phyloP scores from a whole-genome alignment of 768 basidiomycete species.

The Lyophyllum semitale region DNA sequence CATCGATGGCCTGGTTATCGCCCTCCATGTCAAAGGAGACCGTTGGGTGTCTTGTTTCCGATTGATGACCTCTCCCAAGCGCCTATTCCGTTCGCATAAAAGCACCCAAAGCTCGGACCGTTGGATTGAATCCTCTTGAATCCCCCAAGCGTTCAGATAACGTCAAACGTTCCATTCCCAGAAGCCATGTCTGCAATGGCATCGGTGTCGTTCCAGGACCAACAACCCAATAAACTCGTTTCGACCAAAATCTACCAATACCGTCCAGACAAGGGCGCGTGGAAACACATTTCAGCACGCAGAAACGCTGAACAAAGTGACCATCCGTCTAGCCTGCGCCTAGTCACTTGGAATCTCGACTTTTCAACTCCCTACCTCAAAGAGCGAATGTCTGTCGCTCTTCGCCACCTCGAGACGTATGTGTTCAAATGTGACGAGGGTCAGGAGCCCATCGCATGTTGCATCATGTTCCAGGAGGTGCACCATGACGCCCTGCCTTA shows the following conservation, averaged over 20 bases:
- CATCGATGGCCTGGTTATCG: conserved; percentile 17
- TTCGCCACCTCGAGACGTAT: conserved; percentile 56
- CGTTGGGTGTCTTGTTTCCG: neutral
- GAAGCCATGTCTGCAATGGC: conserved; percentile 1
- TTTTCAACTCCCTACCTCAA: conserved; percentile 36
- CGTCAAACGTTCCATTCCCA: neutral
- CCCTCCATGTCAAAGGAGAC: conserved; percentile 6
- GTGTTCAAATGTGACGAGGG: conserved; percentile 48
- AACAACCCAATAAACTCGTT: conserved; percentile 28
- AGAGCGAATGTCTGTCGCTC: conserved; percentile 47
- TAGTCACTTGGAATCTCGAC: conserved; percentile 78
- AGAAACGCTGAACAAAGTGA: conserved; percentile 24
- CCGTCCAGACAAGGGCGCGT: conserved; percentile 36
- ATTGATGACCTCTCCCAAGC: conserved; percentile 6
- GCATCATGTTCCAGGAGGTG: conserved; percentile 75
- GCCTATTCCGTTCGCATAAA: conserved; percentile 10
- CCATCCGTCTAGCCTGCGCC: conserved; percentile 39
- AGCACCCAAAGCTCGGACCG: neutral
- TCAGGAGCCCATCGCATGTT: conserved; percentile 56
- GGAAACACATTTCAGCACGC: conserved; percentile 47
- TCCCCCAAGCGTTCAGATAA: neutral
- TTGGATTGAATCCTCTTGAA: neutral
- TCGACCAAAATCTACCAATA: conserved; percentile 40
- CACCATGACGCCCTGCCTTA: conserved; percentile 40
- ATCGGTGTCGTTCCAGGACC: conserved; percentile 11